Base-by-base conservation (phyloP, 768 basidiomycete species). In the Trametes coccinea region DNA sequence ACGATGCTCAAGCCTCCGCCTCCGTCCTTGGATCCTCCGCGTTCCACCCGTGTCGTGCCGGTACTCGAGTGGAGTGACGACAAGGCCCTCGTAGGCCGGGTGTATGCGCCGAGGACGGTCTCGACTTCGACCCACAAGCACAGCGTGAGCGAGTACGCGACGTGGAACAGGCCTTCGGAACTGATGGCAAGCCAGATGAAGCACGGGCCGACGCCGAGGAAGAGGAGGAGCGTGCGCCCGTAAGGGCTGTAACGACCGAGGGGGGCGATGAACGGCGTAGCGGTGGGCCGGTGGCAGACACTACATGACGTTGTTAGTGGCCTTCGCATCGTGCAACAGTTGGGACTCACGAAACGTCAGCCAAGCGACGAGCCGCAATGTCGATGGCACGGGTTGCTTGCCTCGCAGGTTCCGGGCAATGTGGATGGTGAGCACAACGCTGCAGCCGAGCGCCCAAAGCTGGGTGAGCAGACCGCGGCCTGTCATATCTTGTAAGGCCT, bases 141-240 rank as follows among this genome's bases (percentile, higher is more conserved):
- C 39, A 94, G 72, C 5, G 85, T 85, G 22, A 75, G 75, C 0
- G 84, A 83, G 69, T 88, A 93, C 11, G 84, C 79, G n/a, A 83
- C 76, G 67, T 87, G 93, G 73, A 95, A 94, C 13, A 93, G 77
- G 0, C 87, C 89, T 69, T 94, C 93, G 27, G 88, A 84, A 60
- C 88, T 89, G 71, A 93, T 90, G 3, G 92, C 91, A 14, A 95
- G 79, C 40, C 92, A 80, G 39, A 92, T 79, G 61, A 93, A 94
- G 67, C 85, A 87, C 3, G 87, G 86, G 0, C 84, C 82, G 62
- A 93, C 89, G 5, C 85, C 84, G 47, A 92, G 80, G 71, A 90
- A 90, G 67, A 85, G 84, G 31, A 79, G 77, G 34, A 87, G 72
- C 13, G 88, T 76, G 66, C 82, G 86, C 0, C 84, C 81, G 53